Percentiles rank a stretch among this genome's conserved stretches.
Evolutionary conservation across 208 protist genomes (phyloP).

Genomic region (Strigomonas culicis): DNA sequence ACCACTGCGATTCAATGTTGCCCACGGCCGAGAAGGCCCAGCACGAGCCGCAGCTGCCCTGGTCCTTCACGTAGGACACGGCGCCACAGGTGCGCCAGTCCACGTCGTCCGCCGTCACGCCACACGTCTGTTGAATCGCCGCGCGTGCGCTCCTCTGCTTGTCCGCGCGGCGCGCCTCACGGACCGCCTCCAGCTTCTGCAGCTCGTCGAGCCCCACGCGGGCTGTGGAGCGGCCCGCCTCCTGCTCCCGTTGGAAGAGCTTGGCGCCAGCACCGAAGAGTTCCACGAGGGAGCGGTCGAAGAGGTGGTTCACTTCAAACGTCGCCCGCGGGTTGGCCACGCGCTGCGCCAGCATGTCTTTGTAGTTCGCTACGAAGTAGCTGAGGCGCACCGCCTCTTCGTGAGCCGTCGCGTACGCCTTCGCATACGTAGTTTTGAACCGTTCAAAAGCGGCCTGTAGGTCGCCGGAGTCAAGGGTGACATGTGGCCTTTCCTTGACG

Average conservation of each 20-base stretch:
- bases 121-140: background rate
- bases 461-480: no score
- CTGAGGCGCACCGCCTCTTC: conserved; percentile 49
- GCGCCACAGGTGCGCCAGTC: conserved; percentile 87
- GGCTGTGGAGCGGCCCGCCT: background rate
- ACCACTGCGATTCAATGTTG: conserved; percentile 82
- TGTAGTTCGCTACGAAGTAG: conserved; percentile 64
- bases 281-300: conserved; percentile 41
- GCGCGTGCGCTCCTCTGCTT: background rate
- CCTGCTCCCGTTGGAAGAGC: conserved; percentile 11
- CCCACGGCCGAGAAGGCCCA: conserved; percentile 96
- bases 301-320: conserved; percentile 35
- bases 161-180: background rate
- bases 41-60: conserved; percentile 95
- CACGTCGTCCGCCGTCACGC: background rate
- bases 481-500: no score
- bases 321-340: conserved; percentile 60
- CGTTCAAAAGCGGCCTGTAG: background rate
- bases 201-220: background rate
- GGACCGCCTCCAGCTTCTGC: background rate
- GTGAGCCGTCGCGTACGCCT: conserved; percentile 45
- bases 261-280: conserved; percentile 21
- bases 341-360: conserved; percentile 19
- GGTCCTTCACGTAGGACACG: conserved; percentile 94
- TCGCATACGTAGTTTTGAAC: conserved; percentile 26